Conservation (phyloP, 148 eudicot species). For the Gaultheria prostrata region DNA sequence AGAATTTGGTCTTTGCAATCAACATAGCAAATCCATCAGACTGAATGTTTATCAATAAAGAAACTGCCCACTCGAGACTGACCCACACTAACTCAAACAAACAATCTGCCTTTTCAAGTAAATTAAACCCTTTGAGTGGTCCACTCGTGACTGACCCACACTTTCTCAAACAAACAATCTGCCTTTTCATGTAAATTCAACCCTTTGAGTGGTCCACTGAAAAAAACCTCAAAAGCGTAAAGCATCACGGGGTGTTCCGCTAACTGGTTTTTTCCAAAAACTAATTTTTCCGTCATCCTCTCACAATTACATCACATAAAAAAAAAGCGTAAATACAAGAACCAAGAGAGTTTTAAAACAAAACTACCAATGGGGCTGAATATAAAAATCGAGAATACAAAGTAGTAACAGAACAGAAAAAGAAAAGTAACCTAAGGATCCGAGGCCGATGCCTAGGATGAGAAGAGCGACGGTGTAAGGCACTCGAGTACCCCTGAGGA, state of each 20-base stretch:
- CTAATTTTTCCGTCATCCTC: too few relatives aligned
- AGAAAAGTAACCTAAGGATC: constrained; percentile 53
- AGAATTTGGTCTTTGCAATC: neutral
- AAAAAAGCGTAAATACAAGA: too few relatives aligned
- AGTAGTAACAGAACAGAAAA: neutral
- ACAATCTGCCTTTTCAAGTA: neutral
- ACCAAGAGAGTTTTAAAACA: too few relatives aligned
- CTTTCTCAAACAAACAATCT: neutral
- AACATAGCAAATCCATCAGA: neutral
- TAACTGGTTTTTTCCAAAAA: too few relatives aligned
- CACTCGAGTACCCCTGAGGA: constrained; percentile 75
- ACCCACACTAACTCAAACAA: neutral
- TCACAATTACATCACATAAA: too few relatives aligned
- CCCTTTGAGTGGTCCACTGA: neutral
- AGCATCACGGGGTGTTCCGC: too few relatives aligned
- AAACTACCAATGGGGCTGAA: too few relatives aligned
- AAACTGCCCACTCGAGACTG: neutral
- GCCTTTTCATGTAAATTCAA: neutral
- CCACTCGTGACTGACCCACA: neutral
- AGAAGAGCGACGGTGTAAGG: constrained; percentile 92
- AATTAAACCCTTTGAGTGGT: neutral
- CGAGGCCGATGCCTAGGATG: constrained; percentile 71
- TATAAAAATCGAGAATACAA: neutral
- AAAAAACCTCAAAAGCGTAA: neutral
- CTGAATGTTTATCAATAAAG: neutral